Evolutionary conservation across 78 protist genomes (phyloP).

Genomic region (Cavenderia fasciculata): DNA sequence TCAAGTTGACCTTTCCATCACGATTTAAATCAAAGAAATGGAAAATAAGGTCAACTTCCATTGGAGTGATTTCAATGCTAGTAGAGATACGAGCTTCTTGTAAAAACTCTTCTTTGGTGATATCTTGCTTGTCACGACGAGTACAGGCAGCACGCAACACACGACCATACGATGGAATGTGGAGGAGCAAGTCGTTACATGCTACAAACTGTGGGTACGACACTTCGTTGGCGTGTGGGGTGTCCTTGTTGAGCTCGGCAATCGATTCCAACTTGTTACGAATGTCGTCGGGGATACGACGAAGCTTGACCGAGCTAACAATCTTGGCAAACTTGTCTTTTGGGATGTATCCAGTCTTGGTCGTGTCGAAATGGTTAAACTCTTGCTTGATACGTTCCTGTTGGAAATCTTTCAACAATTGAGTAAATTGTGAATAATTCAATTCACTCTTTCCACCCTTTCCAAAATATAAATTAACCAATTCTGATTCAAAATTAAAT

Average conservation of each 20-base stretch:
- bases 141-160: slow-evolving; percentile 53
- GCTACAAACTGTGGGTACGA: slow-evolving; percentile 69
- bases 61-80: slow-evolving; percentile 66
- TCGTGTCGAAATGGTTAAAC: slow-evolving; percentile 29
- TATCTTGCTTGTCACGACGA: not conserved
- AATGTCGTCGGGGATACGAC: slow-evolving; percentile 62
- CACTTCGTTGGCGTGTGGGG: slow-evolving; percentile 60
- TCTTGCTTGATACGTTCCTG: slow-evolving; percentile 78
- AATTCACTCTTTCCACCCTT: slow-evolving; percentile 35
- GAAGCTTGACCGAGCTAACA: slow-evolving; percentile 39
- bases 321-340: slow-evolving; percentile 59
- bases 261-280: slow-evolving; percentile 31
- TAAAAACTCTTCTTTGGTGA: slow-evolving; percentile 68
- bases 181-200: slow-evolving; percentile 60
- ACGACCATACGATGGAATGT: slow-evolving; percentile 71
- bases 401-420: slow-evolving; percentile 70
- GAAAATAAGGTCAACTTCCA: slow-evolving; percentile 70
- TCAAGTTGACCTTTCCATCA: slow-evolving; percentile 53
- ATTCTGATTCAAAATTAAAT: slow-evolving; percentile 68
- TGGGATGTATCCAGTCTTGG: slow-evolving; percentile 65
- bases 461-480: slow-evolving; percentile 61
- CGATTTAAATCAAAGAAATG: slow-evolving; percentile 45
- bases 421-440: slow-evolving; percentile 79
- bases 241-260: slow-evolving; percentile 21
- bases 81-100: slow-evolving; percentile 49